Percentiles rank a stretch among this genome's conserved stretches.
Conservation (phyloP, 768 basidiomycete genomes). For the Rhizopogon roseolus region DNA sequence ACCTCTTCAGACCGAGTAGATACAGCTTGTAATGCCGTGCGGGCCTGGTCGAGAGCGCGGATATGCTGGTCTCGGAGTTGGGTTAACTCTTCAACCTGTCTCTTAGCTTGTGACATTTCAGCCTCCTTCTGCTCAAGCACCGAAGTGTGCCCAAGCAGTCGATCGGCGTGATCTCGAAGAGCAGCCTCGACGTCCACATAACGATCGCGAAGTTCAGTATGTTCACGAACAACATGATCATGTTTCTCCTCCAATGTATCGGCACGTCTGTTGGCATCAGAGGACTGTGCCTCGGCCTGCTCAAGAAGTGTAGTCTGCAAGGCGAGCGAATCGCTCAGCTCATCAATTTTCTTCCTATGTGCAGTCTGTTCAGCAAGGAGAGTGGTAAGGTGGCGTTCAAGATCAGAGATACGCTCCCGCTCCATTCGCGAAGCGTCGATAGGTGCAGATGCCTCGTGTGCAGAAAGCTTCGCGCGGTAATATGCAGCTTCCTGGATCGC, state of each 20-base stretch:
- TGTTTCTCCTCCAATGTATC: conserved; percentile 70
- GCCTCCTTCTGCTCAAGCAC: conserved; percentile 74
- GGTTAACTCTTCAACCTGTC: conserved; percentile 68
- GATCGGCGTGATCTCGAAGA: conserved; percentile 73
- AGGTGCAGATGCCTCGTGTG: conserved; percentile 68
- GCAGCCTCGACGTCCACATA: conserved; percentile 55
- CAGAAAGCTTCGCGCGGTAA: conserved; percentile 91
- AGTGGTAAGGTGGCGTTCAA: conserved; percentile 66
- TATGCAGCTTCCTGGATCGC: conserved; percentile 94
- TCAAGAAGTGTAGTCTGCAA: conserved; percentile 74
- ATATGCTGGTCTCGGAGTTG: conserved; percentile 79
- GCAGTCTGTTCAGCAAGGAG: conserved; percentile 58
- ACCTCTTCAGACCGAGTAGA: conserved; percentile 76
- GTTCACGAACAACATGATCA: conserved; percentile 55
- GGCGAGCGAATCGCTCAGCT: conserved; percentile 68
- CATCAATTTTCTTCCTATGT: conserved; percentile 67
- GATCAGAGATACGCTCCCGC: conserved; percentile 66
- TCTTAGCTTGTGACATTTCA: conserved; percentile 59
- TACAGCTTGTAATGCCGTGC: conserved; percentile 69
- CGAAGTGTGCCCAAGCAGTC: conserved; percentile 69
- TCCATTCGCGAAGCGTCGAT: conserved; percentile 68
- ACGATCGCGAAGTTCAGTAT: conserved; percentile 65
- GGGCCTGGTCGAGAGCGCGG: conserved; percentile 82
- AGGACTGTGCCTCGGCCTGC: conserved; percentile 74
- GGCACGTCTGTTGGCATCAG: conserved; percentile 71